These are phyloP conservation scores for Diplocarpon mali DNA, from an alignment of 2,329 filamentous ascomycete species.

Conservation along the genomic window DNA sequence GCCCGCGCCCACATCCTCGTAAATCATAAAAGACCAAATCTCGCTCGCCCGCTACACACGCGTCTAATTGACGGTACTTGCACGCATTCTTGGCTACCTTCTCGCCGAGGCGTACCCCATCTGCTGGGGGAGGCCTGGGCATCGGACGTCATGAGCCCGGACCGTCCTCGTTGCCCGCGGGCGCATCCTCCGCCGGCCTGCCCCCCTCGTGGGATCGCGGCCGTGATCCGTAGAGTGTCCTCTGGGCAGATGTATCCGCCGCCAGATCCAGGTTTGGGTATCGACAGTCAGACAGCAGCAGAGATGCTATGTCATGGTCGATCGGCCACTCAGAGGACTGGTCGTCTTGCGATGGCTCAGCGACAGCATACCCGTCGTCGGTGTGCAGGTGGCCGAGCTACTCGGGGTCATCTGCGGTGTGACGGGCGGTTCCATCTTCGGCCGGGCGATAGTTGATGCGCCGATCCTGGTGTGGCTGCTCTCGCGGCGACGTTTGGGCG, in stretches of 20 bases:
- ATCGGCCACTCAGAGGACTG: conserved; percentile 30
- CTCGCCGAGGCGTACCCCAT: neutral
- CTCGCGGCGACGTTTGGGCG: conserved; percentile 56
- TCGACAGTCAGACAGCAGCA: conserved; percentile 12
- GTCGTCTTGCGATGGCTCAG: conserved; percentile 24
- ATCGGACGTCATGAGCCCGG: neutral
- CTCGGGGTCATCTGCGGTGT: conserved; percentile 36
- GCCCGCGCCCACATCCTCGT: conserved; percentile 1
- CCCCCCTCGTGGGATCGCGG: too few relatives aligned
- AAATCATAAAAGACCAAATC: conserved; percentile 8
- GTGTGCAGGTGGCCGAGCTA: conserved; percentile 29
- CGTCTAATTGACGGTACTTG: neutral
- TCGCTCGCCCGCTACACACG: conserved; percentile 1
- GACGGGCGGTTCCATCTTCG: conserved; percentile 35
- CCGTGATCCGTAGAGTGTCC: too few relatives aligned
- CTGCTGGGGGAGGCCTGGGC: neutral
- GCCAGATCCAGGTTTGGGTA: neutral
- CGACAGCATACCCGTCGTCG: conserved; percentile 18
- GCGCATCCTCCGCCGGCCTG: too few relatives aligned
- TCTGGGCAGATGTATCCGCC: neutral
- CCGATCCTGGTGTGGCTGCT: conserved; percentile 36
- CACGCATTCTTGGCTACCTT: neutral
- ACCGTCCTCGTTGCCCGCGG: too few relatives aligned
- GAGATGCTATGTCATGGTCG: conserved; percentile 36
- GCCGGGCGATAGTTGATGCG: conserved; percentile 34